A percentile compares a stretch with the other conserved stretches of the same genome.
Conservation (phyloP, 1,139 yeast genomes). For the Arxiozyma slooffiae region DNA sequence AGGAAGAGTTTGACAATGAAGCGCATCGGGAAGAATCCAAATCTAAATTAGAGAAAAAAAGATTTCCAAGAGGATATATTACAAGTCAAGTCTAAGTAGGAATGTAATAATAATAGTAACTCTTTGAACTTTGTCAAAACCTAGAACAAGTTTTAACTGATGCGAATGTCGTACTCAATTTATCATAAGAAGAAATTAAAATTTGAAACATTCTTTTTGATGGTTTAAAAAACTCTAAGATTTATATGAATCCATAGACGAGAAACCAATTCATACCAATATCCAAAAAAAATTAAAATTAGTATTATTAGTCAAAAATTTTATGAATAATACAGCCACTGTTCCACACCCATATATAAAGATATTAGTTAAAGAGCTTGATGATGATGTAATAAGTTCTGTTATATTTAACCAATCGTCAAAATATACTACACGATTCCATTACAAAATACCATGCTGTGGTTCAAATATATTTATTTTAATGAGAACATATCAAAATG, state of each 20-base stretch:
- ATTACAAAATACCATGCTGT: constrained; percentile 51
- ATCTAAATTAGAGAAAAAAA: background rate
- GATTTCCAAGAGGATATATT: background rate
- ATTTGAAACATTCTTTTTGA: constrained; percentile 74
- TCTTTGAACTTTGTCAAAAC: constrained; percentile 48
- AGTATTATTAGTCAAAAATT: constrained; percentile 76
- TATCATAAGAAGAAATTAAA: constrained; percentile 63
- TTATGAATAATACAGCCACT: constrained; percentile 35
- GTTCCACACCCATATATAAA: constrained; percentile 15
- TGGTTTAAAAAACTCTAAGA: constrained; percentile 88
- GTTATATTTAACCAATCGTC: constrained; percentile 23
- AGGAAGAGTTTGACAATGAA: constrained; percentile 21
- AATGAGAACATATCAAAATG: constrained; percentile 49
- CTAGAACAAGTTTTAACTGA: constrained; percentile 48
- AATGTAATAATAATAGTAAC: background rate
- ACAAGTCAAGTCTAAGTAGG: background rate
- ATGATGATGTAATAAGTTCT: constrained; percentile 18
- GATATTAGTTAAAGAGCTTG: constrained; percentile 14
- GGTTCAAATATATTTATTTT: constrained; percentile 63
- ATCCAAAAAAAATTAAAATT: constrained; percentile 73
- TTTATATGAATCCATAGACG: constrained; percentile 58
- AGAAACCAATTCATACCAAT: constrained; percentile 64
- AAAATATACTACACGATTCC: constrained; percentile 25
- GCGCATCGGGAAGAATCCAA: constrained; percentile 11
- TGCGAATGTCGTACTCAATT: constrained; percentile 30